Conservation (phyloP, 257 asterid species). For the Lycium barbarum region DNA sequence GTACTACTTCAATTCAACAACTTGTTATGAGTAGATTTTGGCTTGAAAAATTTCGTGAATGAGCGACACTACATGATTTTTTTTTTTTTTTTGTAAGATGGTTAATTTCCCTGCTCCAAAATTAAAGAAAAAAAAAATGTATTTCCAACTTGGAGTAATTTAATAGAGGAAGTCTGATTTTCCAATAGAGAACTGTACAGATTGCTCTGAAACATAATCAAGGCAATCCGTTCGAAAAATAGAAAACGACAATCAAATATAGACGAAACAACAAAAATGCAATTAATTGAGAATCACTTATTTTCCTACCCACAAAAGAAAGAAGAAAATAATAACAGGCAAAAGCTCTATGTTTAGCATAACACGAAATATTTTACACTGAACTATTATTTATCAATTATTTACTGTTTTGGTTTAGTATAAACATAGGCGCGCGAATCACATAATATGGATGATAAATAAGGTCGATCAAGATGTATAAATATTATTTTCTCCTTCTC, state of each 20-base stretch:
- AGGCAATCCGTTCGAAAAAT: conserved; percentile 18
- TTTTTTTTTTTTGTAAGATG: not conserved
- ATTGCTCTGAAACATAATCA: conserved; percentile 6
- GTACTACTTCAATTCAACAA: too few relatives aligned
- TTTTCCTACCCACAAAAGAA: not conserved
- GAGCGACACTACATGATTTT: too few relatives aligned
- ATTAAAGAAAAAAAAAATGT: not conserved
- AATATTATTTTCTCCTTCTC: too few relatives aligned
- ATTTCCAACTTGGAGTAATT: not conserved
- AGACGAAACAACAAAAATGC: conserved; percentile 16
- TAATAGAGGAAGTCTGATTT: not conserved
- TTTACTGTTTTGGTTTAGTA: too few relatives aligned
- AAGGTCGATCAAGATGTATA: too few relatives aligned
- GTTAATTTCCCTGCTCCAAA: not conserved
- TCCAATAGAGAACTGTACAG: not conserved
- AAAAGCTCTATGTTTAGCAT: not conserved
- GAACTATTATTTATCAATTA: too few relatives aligned
- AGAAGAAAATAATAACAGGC: not conserved
- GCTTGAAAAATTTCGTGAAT: too few relatives aligned
- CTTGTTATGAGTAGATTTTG: too few relatives aligned
- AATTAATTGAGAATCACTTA: not conserved
- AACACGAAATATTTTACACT: not conserved
- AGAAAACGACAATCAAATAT: not conserved
- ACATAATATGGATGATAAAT: too few relatives aligned
- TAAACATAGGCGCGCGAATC: too few relatives aligned